Evolutionary conservation across 2,329 filamentous ascomycete genomes (phyloP), one percentile per base, ranked within the genome.

Genomic region (Didymella glomerata): DNA sequence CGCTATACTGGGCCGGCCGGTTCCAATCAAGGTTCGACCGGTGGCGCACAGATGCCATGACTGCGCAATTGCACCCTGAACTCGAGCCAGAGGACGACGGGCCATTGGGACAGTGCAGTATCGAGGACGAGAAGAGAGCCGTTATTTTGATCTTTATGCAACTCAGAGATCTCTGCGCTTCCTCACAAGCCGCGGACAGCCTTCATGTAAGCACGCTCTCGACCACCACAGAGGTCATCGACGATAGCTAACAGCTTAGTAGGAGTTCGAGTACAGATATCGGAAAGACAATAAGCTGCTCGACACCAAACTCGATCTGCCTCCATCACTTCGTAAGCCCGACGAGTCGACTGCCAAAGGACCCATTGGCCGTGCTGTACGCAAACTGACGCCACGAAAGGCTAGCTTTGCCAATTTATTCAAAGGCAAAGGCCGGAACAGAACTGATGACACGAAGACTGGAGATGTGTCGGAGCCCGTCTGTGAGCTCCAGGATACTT

Each of bases 191-290:
- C 40, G 66, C 67, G 46, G 71, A 75, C 51, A 75, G 74, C 48
- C 68, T 76, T 8, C 75, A 72, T 65, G 74, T 76, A 66, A 41
- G 66, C 16, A 9, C 9, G 32, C 54, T 32, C 16, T 16, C 9
- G 14, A 10, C 2, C 13, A 16, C 20, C 8, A 27, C 14, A 8
- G 28, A 42, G 8, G 1, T 20, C 8, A 18, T 3, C 16, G 5
- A 18, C 2, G 2, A 3, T 41, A 7, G 40, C 49, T 68, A 13
- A 63, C 27, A 18, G 1, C 0, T 22, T 10, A 1, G 1, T 30
- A 76, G 74, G 72, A 72, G n/a, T 76, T 75, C 40, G 74, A 76
- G 50, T 68, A 67, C 50, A 73, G 53, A 45, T 76, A 76, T 48
- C 64, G 73, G 13, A 70, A 64, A 48, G 69, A 73, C 20, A 62